Conservation (phyloP, 352 stramenopile genomes). For the Pythium biforme region DNA sequence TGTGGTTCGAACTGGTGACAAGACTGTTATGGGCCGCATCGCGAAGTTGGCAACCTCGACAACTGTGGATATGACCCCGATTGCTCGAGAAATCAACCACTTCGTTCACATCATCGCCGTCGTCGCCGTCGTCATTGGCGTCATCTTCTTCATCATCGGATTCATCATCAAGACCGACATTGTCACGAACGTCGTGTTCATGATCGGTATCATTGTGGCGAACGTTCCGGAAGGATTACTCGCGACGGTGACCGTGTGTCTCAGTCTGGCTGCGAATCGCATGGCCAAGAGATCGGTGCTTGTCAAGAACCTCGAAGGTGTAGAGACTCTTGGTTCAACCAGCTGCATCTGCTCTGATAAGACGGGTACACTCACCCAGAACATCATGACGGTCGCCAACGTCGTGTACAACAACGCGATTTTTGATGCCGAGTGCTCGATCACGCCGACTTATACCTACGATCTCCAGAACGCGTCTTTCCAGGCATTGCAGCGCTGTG, state of each 20-base stretch:
- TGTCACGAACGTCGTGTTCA: constrained; percentile 73
- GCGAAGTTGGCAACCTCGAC: constrained; percentile 54
- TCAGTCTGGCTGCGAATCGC: constrained; percentile 71
- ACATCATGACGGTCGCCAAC: constrained; percentile 89
- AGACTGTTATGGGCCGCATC: constrained; percentile 84
- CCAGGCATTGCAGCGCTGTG: constrained; percentile 57
- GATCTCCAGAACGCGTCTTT: constrained; percentile 40
- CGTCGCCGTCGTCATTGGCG: constrained; percentile 38
- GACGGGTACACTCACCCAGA: constrained; percentile 87
- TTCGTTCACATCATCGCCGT: constrained; percentile 55
- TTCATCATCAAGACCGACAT: constrained; percentile 50
- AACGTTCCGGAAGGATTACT: constrained; percentile 85
- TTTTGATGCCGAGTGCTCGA: constrained; percentile 74
- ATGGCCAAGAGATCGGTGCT: constrained; percentile 76
- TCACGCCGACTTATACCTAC: constrained; percentile 48
- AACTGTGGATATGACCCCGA: constrained; percentile 36
- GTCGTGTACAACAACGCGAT: constrained; percentile 73
- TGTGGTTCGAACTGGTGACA: constrained; percentile 69
- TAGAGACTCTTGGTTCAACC: constrained; percentile 83
- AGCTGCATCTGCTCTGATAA: constrained; percentile 92
- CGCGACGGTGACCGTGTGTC: constrained; percentile 77
- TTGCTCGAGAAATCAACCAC: constrained; percentile 49
- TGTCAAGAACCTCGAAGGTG: constrained; percentile 81
- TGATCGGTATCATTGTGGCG: constrained; percentile 95
- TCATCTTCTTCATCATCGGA: constrained; percentile 52